Evolutionary conservation across 225 moss, liverwort and hornwort species (phyloP).

Genomic region (Lunularia cruciata): DNA sequence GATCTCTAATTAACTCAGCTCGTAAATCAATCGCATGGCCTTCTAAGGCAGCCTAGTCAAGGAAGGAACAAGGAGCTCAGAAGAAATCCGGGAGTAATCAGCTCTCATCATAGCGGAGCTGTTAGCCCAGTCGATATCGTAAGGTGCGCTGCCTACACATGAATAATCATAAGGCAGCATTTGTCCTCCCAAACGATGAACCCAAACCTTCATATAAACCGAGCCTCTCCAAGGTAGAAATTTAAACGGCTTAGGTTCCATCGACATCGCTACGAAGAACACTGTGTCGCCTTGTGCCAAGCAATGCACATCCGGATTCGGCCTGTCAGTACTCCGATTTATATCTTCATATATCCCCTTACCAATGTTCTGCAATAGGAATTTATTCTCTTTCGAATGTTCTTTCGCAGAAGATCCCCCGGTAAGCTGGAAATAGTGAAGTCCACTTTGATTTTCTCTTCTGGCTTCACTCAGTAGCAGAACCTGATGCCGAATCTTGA

Average conservation of each 20-base stretch:
- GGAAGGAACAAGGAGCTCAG: not conserved
- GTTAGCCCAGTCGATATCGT: conserved; percentile 1
- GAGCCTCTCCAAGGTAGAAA: not conserved
- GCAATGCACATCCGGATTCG: not conserved
- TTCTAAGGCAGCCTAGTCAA: not conserved
- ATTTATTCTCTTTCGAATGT: not conserved
- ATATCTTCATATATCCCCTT: too few relatives aligned
- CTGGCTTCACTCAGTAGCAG: not conserved
- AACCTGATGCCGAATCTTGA: not conserved
- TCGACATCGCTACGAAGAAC: not conserved
- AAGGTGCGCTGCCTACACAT: not conserved
- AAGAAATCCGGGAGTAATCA: not conserved
- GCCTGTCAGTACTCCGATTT: too few relatives aligned
- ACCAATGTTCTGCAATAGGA: not conserved
- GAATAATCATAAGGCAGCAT: not conserved
- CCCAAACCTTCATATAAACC: conserved; percentile 5
- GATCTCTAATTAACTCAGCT: too few relatives aligned
- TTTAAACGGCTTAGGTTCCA: not conserved
- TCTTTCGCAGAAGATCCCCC: not conserved
- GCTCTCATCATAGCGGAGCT: conserved; percentile 8
- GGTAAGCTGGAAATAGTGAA: not conserved
- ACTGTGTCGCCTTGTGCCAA: not conserved
- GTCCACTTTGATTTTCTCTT: too few relatives aligned
- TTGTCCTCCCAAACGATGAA: not conserved
- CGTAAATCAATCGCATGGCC: too few relatives aligned